A percentile compares a stretch with the other conserved stretches of the same genome.
These are phyloP conservation scores for Stachybotrys chlorohalonatus DNA, from an alignment of 2,329 filamentous ascomycete species.

Conservation along the genomic window DNA sequence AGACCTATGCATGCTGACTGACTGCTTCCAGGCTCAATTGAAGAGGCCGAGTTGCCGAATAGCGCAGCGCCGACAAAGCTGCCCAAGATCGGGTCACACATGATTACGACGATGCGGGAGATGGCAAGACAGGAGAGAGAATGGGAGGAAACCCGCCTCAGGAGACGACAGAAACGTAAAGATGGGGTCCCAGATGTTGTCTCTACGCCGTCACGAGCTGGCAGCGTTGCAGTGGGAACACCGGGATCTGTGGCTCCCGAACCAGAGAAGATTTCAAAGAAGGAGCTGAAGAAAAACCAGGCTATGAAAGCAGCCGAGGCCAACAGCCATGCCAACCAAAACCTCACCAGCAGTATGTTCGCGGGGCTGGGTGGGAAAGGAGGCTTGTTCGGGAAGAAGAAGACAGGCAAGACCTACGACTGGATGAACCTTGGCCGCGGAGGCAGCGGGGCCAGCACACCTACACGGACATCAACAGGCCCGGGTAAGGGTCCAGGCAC, in stretches of 20 bases:
- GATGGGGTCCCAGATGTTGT: constrained; percentile 45
- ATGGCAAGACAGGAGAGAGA: constrained; percentile 58
- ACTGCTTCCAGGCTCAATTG: constrained; percentile 27
- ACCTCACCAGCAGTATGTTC: constrained; percentile 72
- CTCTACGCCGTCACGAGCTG: constrained; percentile 38
- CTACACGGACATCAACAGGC: constrained; percentile 25
- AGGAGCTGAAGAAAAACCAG: constrained; percentile 69
- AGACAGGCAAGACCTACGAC: constrained; percentile 58
- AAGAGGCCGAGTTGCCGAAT: constrained; percentile 22
- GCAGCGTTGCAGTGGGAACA: constrained; percentile 50
- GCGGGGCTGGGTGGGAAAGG: constrained; percentile 55
- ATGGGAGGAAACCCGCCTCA: constrained; percentile 62
- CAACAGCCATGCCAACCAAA: constrained; percentile 71
- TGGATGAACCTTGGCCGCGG: constrained; percentile 56
- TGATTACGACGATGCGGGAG: constrained; percentile 47
- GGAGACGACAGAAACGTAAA: constrained; percentile 55
- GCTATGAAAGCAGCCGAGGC: constrained; percentile 71
- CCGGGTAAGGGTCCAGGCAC: constrained; percentile 23
- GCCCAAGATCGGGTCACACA: constrained; percentile 40
- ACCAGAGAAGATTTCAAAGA: constrained; percentile 69
- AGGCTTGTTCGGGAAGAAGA: constrained; percentile 47
- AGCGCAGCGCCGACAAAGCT: constrained; percentile 37
- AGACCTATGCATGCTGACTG: constrained; percentile 3
- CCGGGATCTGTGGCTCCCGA: constrained; percentile 56
- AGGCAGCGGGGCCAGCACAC: constrained; percentile 46